Evolutionary conservation across 345 rosid genomes (phyloP), one percentile per base, ranked within the genome.

Genomic region (Syzygium aqueum): DNA sequence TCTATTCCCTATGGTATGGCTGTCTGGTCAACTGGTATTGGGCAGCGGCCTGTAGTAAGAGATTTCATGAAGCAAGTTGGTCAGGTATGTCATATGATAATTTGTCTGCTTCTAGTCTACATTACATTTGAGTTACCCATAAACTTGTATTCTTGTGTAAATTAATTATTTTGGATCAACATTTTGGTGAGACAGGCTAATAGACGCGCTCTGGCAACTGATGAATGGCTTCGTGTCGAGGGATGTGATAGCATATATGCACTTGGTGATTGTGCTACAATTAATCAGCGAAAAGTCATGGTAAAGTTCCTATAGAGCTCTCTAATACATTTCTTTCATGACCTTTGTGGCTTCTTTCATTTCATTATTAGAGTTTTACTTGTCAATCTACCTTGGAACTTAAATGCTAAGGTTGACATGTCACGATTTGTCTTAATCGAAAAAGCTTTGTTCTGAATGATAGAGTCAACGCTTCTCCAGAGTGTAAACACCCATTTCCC

Each of bases 21-120:
- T 85, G 98, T 97, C 90, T 97, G 99, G 99, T 97, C 99, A 89
- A 97, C 99, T 84, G 99, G 99, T 86, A 96, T 96, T 90, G 99
- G 98, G 88, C 92, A 97, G 77, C 96, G 91, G 84, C 95, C 98
- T 84, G 96, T 95, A 83, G 90, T 95, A 30, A 96, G 89, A 92
- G 98, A 95, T 88, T 96, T 96, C 87, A 97, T 97, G 99, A 91
- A 94, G 92, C 95, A 95, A 92, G 90, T 96, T 92, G 97, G 99
- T 53, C 99, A 97, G 99, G 99, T 97, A 84, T 90, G 89, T 88
- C 87, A 63, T 23, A 25, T 77, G 59, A 28, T 57, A 57, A 25
- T 3, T 28, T 23, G 28, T 85, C 51, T 3, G 16, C 49, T 73
- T 73, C 13, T 73, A 73, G 27, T 73, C 3, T 10, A 73, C 37